phyloP scores from a whole-genome alignment of 441 rosid species.

The Isatis lusitanica region DNA sequence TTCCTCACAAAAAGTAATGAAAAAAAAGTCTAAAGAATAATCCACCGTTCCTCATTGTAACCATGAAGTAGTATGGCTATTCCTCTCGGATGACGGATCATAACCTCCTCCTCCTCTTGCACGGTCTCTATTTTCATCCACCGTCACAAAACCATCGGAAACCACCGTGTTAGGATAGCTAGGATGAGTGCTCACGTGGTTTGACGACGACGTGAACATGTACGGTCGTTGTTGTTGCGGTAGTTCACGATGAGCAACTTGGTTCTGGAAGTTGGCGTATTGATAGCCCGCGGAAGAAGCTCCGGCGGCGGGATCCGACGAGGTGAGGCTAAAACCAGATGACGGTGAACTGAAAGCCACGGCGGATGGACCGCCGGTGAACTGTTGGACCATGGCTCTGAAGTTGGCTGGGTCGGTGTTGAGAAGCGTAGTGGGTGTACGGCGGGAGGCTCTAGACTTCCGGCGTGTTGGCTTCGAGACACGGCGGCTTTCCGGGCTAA shows the following conservation, averaged over 20 bases:
- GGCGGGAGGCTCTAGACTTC: constrained; percentile 79
- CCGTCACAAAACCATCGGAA: constrained; percentile 12
- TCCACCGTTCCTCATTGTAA: constrained; percentile 21
- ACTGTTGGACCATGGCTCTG: constrained; percentile 92
- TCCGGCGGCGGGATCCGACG: constrained; percentile 29
- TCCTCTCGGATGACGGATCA: constrained; percentile 27
- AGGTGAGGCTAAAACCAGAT: constrained; percentile 23
- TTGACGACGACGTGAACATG: constrained; percentile 18
- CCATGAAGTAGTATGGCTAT: constrained; percentile 21
- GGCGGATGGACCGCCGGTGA: constrained; percentile 81
- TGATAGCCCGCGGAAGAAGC: constrained; percentile 14
- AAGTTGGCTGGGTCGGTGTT: constrained; percentile 84
- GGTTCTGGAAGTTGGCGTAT: constrained; percentile 22
- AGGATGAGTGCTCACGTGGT: not conserved
- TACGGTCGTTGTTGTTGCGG: constrained; percentile 17
- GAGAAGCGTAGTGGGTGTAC: constrained; percentile 86
- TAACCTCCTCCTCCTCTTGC: constrained; percentile 5
- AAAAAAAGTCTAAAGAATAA: not conserved
- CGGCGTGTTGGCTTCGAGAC: constrained; percentile 71
- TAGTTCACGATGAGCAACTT: constrained; percentile 7
- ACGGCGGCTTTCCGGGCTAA: constrained; percentile 63
- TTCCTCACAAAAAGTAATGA: not conserved
- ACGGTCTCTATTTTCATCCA: constrained; percentile 15
- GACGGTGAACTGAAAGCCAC: constrained; percentile 26
- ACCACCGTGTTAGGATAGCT: constrained; percentile 24